Base-by-base conservation (phyloP, 2,329 filamentous ascomycete genomes). In the Penicillium brevicompactum region DNA sequence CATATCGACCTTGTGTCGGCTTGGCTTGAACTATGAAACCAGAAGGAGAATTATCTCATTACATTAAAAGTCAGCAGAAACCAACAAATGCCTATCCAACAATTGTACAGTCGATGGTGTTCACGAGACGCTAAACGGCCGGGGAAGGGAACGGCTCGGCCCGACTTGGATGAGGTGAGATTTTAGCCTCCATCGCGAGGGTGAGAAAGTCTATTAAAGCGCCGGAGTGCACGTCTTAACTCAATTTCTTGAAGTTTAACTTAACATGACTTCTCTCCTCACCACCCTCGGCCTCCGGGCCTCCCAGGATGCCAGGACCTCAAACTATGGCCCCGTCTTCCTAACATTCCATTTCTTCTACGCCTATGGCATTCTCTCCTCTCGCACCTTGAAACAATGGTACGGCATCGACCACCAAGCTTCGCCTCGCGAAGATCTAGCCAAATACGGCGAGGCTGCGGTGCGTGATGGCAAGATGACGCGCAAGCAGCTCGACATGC, bases 361-460 rank as follows among this genome's bases (percentile, higher is more conserved):
- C 24, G 24, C 24, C 4, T 27, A 27, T 8, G 24, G 24, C 24
- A 60, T 75, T 46, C 61, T 68, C 24, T 27, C 24, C 24, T 27
- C 24, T 8, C 24, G 24, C 24, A 27, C 24, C 24, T 8, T 27
- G 24, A 27, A 27, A 27, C 24, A 27, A 27, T 27, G 24, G 24
- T 27, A 27, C 52, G 65, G 71, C 10, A 53, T 76, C 37, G 75
- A 77, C 60, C 67, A 77, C 61, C 74, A 77, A 47, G 68, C 70
- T 37, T 65, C 64, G 3, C 75, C 75, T 0, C 70, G 74, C 13
- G 66, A 75, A 31, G 74, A 77, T 52, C 61, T 77, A 7, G 46
- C 49, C 48, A 74, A 68, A 34, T 71, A 70, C 53, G 74, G 74
- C 49, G 65, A 70, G 18, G 59, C 59, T 2, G 74, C 73, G 2